Base-by-base conservation (phyloP, 441 rosid genomes). In the Populus hybrid region DNA sequence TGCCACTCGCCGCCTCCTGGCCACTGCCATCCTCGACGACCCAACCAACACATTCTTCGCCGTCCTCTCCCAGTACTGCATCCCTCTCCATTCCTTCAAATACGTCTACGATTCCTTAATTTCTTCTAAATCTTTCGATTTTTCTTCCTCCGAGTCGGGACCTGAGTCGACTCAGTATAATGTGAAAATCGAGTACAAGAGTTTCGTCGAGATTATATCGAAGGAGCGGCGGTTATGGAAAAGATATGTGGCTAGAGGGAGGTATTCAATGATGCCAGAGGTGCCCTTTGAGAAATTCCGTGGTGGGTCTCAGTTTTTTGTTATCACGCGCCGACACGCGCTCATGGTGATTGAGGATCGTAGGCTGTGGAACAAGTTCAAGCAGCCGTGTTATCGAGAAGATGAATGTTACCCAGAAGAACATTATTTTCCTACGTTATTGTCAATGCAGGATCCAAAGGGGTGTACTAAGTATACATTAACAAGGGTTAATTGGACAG, bases 1-100 rank as follows among this genome's bases (percentile, higher is more conserved):
- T 68, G 97, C 99, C 83, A 90, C 95, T 36, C 88, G 98, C 76
- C 93, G 97, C 72, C 93, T 93, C 61, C 83, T 95, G 3, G 99
- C 99, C 71, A 88, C 87, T 42, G 99, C 99, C 18, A 74, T 95
- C 76, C 82, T 95, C 53, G 98, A 95, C 72, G 99, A 94, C 26
- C 97, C 97, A 0, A 88, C 95, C 21, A 94, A 95, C 70, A 83
- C 89, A 9, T 93, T 84, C 86, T 95, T 95, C 82, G 93, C 93
- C 3, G 89, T 95, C 61, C 77, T 95, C 68, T 95, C 99, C 7
- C 99, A 94, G 89, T 78, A 85, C 82, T 95, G 97, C 75, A 80
- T 94, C 79, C 97, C 99, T 28, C 92, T 94, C 20, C 97, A 90
- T 76, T 89, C 97, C 9, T 92, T 95, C 77, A 77, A 71, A 20